phyloP scores from a whole-genome alignment of 257 asterid genomes.

The Eucommia ulmoides region DNA sequence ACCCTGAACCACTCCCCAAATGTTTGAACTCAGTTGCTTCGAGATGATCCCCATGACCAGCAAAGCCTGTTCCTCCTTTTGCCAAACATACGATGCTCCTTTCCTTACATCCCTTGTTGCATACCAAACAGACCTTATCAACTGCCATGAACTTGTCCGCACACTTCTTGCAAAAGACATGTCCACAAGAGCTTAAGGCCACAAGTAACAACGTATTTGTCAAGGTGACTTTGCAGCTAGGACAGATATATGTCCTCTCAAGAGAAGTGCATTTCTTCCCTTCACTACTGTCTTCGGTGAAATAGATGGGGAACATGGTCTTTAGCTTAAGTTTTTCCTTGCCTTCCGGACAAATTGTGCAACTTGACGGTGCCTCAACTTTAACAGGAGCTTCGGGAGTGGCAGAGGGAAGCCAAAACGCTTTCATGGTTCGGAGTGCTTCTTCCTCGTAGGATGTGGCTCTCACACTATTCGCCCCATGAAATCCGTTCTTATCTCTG shows the following conservation, averaged over 20 bases:
- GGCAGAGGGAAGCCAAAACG: constrained; percentile 98
- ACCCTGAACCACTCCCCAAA: constrained; percentile 87
- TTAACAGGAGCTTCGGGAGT: constrained; percentile 85
- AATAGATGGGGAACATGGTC: constrained; percentile 49
- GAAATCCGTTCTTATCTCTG: constrained; percentile 71
- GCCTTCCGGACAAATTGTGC: constrained; percentile 86
- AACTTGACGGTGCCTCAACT: constrained; percentile 58
- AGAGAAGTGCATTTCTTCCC: constrained; percentile 37
- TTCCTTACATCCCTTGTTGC: constrained; percentile 77
- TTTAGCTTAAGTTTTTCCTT: constrained; percentile 73
- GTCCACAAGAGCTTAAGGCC: constrained; percentile 83
- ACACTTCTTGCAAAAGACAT: too few relatives aligned
- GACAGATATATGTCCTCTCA: constrained; percentile 64
- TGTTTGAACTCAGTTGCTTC: constrained; percentile 89
- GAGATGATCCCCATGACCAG: constrained; percentile 86
- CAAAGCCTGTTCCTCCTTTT: constrained; percentile 95
- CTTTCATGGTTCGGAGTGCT: constrained; percentile 94
- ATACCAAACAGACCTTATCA: too few relatives aligned
- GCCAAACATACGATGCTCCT: constrained; percentile 50
- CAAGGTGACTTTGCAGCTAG: constrained; percentile 85
- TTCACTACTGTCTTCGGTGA: constrained; percentile 52
- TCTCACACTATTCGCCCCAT: constrained; percentile 92
- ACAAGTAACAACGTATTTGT: constrained; percentile 63
- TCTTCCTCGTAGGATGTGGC: constrained; percentile 87
- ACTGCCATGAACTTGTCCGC: too few relatives aligned